These are phyloP conservation scores for Hibiscus syriacus DNA, from an alignment of 345 rosid genomes.

Conservation along the genomic window DNA sequence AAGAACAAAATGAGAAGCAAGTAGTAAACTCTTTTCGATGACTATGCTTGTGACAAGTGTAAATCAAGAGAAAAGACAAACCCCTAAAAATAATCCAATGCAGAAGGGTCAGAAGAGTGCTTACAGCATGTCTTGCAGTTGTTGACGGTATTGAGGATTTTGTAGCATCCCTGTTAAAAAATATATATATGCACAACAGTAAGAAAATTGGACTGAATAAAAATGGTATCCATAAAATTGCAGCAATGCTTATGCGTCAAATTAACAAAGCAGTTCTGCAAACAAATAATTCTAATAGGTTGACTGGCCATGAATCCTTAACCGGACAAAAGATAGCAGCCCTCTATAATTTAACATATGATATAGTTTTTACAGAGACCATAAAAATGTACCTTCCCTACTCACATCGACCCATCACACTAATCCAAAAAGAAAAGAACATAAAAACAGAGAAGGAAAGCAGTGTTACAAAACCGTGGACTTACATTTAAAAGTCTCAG, in stretches of 20 bases:
- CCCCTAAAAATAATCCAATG: constrained; percentile 8
- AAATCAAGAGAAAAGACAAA: too few species aligned
- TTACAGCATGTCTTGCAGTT: too few species aligned
- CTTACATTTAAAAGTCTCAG: constrained; percentile 86
- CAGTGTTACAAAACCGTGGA: not conserved
- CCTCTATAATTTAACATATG: not conserved
- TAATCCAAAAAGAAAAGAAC: not conserved
- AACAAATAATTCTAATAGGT: not conserved
- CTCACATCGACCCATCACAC: not conserved
- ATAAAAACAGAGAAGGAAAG: not conserved
- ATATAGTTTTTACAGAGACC: not conserved
- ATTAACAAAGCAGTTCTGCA: not conserved
- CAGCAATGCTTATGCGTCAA: not conserved
- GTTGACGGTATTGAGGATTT: too few species aligned
- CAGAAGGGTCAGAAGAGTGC: not conserved
- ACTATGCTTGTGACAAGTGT: too few species aligned
- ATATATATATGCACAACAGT: not conserved
- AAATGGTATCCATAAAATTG: not conserved
- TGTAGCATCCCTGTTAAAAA: constrained; percentile 73
- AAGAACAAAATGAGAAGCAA: too few species aligned
- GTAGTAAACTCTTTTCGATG: too few species aligned
- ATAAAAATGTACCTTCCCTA: constrained; percentile 7
- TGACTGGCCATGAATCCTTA: not conserved
- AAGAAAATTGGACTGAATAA: not conserved
- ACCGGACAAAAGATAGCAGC: not conserved